These are phyloP conservation scores for Gonapodya prolifera DNA, from an alignment of 192 early-diverging fungal genomes.

Conservation along the genomic window DNA sequence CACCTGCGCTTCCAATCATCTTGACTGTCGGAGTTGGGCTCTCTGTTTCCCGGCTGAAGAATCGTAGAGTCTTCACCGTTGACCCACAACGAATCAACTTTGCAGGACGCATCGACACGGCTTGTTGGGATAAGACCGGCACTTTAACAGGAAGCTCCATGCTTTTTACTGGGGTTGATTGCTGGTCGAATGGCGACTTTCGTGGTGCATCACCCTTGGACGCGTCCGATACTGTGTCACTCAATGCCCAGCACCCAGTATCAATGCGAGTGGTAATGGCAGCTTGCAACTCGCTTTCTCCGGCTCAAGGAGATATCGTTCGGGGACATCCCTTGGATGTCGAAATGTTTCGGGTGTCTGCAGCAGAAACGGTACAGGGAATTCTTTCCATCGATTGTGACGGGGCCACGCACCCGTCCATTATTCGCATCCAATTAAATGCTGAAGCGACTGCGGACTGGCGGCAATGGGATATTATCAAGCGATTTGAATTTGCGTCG, in stretches of 20 bases:
- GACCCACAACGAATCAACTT: constrained; percentile 1
- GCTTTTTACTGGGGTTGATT: not conserved
- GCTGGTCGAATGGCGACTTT: not conserved
- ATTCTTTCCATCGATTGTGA: not conserved
- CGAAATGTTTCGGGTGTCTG: constrained; percentile 59
- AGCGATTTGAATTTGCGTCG: not conserved
- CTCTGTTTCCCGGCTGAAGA: not conserved
- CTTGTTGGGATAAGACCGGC: constrained; percentile 2
- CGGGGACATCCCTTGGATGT: constrained; percentile 52
- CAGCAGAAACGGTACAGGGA: not conserved
- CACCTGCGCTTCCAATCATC: not conserved
- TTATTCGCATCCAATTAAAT: not conserved
- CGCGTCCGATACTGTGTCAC: not conserved
- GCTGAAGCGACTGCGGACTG: not conserved
- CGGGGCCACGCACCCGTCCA: not conserved
- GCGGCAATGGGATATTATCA: not conserved
- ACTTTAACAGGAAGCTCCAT: not conserved
- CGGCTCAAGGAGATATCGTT: not conserved
- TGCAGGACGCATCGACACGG: not conserved
- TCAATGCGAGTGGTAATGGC: not conserved
- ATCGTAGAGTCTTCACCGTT: not conserved
- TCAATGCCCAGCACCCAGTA: not conserved
- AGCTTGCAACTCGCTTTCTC: not conserved
- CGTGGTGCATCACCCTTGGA: not conserved
- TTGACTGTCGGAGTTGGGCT: not conserved